A percentile compares a stretch with the other conserved stretches of the same genome.
phyloP scores from a whole-genome alignment of 495 filamentous ascomycete genomes.

The Patellaria atrata region DNA sequence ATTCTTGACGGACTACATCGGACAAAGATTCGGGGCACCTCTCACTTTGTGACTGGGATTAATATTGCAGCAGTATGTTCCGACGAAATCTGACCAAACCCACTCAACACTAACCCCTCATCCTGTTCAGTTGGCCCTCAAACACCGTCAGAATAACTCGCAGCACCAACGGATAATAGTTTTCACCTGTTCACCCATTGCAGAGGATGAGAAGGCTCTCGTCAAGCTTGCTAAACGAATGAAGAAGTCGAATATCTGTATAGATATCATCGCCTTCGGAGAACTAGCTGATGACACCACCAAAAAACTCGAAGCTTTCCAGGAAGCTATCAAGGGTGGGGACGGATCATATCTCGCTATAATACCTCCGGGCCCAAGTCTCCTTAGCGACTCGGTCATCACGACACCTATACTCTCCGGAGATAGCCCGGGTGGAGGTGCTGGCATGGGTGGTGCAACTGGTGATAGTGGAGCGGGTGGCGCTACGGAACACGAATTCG shows the following conservation, averaged over 20 bases:
- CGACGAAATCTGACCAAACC: too few relatives aligned
- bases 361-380: conserved; percentile 77
- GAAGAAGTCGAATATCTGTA: conserved; percentile 88
- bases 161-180: conserved; percentile 90
- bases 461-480: conserved; percentile 43
- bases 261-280: conserved; percentile 90
- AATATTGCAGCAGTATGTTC: conserved; percentile 78
- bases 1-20: conserved; percentile 85
- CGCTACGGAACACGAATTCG: conserved; percentile 46
- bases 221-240: conserved; percentile 90
- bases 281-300: conserved; percentile 82
- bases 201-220: conserved; percentile 73
- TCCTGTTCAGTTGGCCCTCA: conserved; percentile 68
- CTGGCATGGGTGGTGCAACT: conserved; percentile 29
- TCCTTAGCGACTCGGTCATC: conserved; percentile 84
- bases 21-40: conserved; percentile 79
- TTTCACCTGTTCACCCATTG: conserved; percentile 85
- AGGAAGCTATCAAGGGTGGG: conserved; percentile 75
- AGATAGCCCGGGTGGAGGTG: conserved; percentile 41
- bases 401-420: conserved; percentile 79
- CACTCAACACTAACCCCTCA: conserved; percentile 5
- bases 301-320: conserved; percentile 84
- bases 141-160: conserved; percentile 93
- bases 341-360: conserved; percentile 85
- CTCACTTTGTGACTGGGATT: conserved; percentile 81